phyloP scores from a whole-genome alignment of 116 monocot species.

The Cymodocea nodosa region DNA sequence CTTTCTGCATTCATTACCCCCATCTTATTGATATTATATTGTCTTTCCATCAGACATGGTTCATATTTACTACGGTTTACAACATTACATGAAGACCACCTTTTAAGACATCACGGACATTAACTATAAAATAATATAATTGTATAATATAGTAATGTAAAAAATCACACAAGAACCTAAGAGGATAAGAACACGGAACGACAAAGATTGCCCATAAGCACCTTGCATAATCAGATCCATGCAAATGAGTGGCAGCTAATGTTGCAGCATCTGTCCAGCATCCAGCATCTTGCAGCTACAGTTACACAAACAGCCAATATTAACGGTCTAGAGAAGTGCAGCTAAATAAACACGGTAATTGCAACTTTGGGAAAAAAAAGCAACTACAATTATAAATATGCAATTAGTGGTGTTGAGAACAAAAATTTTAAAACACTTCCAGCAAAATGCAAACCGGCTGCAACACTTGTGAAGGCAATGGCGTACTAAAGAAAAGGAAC shows the following conservation, averaged over 20 bases:
- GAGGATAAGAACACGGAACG: neutral
- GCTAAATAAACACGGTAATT: too few species aligned
- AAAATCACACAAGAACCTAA: neutral
- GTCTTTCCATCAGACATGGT: too few species aligned
- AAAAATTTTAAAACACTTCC: neutral
- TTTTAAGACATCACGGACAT: too few species aligned
- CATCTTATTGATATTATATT: too few species aligned
- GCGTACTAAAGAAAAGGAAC: neutral
- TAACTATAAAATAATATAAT: too few species aligned
- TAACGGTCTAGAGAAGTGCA: too few species aligned
- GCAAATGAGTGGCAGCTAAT: conserved; percentile 95
- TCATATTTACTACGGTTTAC: too few species aligned
- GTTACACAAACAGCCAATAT: neutral
- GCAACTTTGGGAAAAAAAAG: too few species aligned
- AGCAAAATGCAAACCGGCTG: neutral
- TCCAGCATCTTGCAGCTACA: conserved; percentile 98
- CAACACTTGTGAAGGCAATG: neutral
- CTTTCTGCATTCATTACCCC: too few species aligned
- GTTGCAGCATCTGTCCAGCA: conserved; percentile 99
- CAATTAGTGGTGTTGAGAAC: too few species aligned
- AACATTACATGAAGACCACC: too few species aligned
- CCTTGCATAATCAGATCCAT: conserved; percentile 98
- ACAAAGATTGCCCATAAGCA: conserved; percentile 9
- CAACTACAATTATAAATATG: too few species aligned
- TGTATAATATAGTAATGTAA: neutral